Conservation (phyloP, 176 grass and related monocot genomes). For the Oryza punctata region DNA sequence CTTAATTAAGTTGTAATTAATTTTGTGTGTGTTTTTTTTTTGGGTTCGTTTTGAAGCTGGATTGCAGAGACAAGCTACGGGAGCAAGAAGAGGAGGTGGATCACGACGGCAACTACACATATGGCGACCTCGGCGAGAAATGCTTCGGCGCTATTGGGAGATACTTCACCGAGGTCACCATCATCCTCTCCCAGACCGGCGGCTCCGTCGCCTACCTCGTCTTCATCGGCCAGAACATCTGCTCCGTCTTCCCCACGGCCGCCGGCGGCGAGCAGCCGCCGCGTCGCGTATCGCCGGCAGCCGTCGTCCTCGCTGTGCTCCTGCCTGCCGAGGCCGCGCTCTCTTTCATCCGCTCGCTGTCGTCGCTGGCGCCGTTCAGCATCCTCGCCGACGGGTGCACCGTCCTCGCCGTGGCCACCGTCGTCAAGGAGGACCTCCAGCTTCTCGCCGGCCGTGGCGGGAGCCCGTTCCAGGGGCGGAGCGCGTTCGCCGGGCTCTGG, state of each 20-base stretch:
- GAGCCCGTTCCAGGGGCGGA: conserved; percentile 41
- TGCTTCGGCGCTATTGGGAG: conserved; percentile 58
- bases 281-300: conserved; percentile 24
- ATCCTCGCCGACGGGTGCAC: conserved; percentile 82
- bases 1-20: background rate
- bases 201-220: conserved; percentile 84
- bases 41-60: conserved; percentile 40
- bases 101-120: conserved; percentile 48
- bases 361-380: conserved; percentile 69
- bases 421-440: conserved; percentile 71
- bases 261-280: background rate
- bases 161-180: conserved; percentile 70
- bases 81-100: conserved; percentile 48
- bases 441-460: conserved; percentile 38
- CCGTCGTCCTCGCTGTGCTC: conserved; percentile 62
- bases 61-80: conserved; percentile 70
- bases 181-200: conserved; percentile 72
- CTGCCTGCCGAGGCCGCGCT: conserved; percentile 67
- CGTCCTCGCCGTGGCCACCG: conserved; percentile 67
- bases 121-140: conserved; percentile 67
- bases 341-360: conserved; percentile 68
- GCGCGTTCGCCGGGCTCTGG: conserved; percentile 55
- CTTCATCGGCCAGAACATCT: conserved; percentile 90
- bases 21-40: background rate
- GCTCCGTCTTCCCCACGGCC: conserved; percentile 52